These are phyloP conservation scores for Aureobasidium sp. DNA, from an alignment of 2,329 filamentous ascomycete species.

Conservation along the genomic window DNA sequence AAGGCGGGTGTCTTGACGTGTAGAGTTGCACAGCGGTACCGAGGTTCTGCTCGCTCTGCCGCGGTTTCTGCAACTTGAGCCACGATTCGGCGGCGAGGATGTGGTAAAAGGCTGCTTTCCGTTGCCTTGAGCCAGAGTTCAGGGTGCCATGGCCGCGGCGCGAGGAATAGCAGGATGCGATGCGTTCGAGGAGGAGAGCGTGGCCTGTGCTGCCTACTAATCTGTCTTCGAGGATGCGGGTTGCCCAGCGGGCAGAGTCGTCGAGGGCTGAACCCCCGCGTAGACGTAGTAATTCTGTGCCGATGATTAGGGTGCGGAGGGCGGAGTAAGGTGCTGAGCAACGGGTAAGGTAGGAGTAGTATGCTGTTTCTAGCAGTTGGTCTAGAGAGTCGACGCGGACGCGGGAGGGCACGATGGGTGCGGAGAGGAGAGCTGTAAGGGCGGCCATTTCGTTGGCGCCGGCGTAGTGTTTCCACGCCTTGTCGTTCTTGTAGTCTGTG, in stretches of 20 bases:
- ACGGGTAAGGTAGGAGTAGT: slow-evolving; percentile 84
- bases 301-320: slow-evolving; percentile 64
- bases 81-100: slow-evolving; percentile 76
- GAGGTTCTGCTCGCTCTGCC: slow-evolving; percentile 70
- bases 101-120: slow-evolving; percentile 87
- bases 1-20: slow-evolving; percentile 27
- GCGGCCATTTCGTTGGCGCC: slow-evolving; percentile 93
- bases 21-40: slow-evolving; percentile 56
- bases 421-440: slow-evolving; percentile 69
- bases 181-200: slow-evolving; percentile 74
- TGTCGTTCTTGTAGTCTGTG: slow-evolving; percentile 85
- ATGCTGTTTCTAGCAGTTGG: slow-evolving; percentile 78
- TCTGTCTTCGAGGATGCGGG: slow-evolving; percentile 67
- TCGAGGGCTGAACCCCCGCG: slow-evolving; percentile 73
- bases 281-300: slow-evolving; percentile 72
- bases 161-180: slow-evolving; percentile 74
- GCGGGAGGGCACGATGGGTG: slow-evolving; percentile 59
- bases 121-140: slow-evolving; percentile 59
- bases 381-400: slow-evolving; percentile 72
- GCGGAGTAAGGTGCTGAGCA: slow-evolving; percentile 73
- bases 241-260: slow-evolving; percentile 79
- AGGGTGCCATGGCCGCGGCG: slow-evolving; percentile 59
- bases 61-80: slow-evolving; percentile 65
- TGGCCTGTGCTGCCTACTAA: slow-evolving; percentile 68
- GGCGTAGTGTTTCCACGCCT: slow-evolving; percentile 93